These are phyloP conservation scores for Thamnidium elegans DNA, from an alignment of 192 early-diverging fungal genomes.

Conservation along the genomic window DNA sequence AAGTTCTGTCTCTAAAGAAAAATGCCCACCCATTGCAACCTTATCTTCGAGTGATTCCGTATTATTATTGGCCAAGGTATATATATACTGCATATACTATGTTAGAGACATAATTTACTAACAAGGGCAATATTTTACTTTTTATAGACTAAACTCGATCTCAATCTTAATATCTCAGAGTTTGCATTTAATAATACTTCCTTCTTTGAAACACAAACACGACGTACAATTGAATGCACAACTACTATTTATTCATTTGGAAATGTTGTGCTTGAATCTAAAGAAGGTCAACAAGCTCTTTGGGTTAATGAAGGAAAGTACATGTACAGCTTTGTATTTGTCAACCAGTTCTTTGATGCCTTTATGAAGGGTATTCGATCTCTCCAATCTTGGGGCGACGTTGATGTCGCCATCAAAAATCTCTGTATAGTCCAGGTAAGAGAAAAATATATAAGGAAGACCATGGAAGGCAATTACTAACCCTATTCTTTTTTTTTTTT, in stretches of 20 bases:
- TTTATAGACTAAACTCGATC: conserved; percentile 32
- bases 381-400: conserved; percentile 40
- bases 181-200: conserved; percentile 42
- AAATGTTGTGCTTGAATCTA: conserved; percentile 41
- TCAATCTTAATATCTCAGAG: conserved; percentile 36
- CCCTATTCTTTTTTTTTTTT: not conserved
- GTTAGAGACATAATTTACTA: no score
- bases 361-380: conserved; percentile 47
- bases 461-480: not conserved
- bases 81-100: no score
- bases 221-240: conserved; percentile 37
- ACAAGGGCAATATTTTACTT: no score
- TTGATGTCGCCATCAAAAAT: conserved; percentile 44
- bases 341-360: conserved; percentile 52
- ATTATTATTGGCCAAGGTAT: conserved; percentile 29
- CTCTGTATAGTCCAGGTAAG: conserved; percentile 46
- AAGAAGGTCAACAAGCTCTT: conserved; percentile 43
- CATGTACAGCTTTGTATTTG: conserved; percentile 44
- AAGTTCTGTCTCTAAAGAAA: conserved; percentile 19
- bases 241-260: conserved; percentile 52
- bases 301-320: conserved; percentile 29
- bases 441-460: not conserved
- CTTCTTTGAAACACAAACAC: conserved; percentile 36
- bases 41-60: conserved; percentile 8
- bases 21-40: conserved; percentile 23